Evolutionary conservation across 176 grass and related monocot genomes (phyloP).

Genomic region (Alloteropsis semialata): DNA sequence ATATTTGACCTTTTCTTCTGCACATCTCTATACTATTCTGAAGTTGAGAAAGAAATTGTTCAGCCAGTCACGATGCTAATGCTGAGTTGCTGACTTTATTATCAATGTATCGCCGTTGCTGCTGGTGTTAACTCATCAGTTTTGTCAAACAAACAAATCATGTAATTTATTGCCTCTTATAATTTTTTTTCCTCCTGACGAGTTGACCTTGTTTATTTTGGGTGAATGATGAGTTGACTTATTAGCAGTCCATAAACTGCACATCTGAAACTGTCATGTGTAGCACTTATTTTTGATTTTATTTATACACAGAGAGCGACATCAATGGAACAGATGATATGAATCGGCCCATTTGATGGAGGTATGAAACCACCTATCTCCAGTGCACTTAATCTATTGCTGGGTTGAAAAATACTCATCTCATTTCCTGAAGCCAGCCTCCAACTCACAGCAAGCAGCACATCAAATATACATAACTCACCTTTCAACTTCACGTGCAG

Average conservation of each 20-base stretch:
- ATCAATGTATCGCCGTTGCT: neutral
- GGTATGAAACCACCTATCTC: neutral
- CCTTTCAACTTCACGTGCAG: slow-evolving; percentile 25
- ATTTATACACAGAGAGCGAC: neutral
- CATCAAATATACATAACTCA: neutral
- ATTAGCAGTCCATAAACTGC: slow-evolving; percentile 12
- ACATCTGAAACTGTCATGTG: slow-evolving; percentile 13
- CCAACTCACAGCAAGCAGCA: neutral
- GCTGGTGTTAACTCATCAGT: neutral
- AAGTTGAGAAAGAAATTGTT: neutral
- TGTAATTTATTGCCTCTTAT: slow-evolving; percentile 8
- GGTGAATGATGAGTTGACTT: neutral
- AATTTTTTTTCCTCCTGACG: neutral
- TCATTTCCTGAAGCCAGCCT: neutral
- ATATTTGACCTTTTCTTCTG: neutral
- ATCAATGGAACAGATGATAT: neutral
- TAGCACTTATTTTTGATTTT: neutral
- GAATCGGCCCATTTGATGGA: neutral
- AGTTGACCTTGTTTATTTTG: slow-evolving; percentile 26
- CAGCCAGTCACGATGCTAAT: slow-evolving; percentile 7
- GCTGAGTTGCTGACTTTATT: slow-evolving; percentile 7
- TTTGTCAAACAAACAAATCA: neutral
- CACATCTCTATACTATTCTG: neutral
- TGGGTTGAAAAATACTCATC: neutral
- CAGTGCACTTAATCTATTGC: slow-evolving; percentile 10